These are phyloP conservation scores for Cladosporium velox DNA, from an alignment of 2,329 filamentous ascomycete genomes.

Conservation along the genomic window DNA sequence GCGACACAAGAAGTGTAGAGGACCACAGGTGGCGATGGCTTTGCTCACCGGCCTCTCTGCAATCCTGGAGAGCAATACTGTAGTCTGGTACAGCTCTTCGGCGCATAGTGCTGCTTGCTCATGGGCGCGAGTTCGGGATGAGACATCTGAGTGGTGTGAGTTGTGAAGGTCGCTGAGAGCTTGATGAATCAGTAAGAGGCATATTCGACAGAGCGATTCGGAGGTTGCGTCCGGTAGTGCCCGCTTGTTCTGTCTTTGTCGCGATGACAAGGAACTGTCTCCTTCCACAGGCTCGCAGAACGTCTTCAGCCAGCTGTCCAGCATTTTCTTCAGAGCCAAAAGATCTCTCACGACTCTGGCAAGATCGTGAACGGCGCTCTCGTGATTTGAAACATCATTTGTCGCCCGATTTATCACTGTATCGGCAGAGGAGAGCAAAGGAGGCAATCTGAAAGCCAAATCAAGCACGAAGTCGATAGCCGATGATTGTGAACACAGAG, in stretches of 20 bases:
- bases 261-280: background rate
- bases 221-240: conserved; percentile 4
- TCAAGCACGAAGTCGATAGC: conserved; percentile 10
- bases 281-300: background rate
- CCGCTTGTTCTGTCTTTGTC: background rate
- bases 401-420: background rate
- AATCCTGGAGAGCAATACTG: background rate
- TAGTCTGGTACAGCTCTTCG: background rate
- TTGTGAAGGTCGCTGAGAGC: background rate
- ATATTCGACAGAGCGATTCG: conserved; percentile 7
- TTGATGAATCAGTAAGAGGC: conserved; percentile 6
- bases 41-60: conserved; percentile 11
- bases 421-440: conserved; percentile 2
- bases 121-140: background rate
- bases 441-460: conserved; percentile 3
- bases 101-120: background rate
- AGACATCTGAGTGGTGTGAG: background rate
- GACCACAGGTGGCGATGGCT: background rate
- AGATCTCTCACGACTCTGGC: background rate
- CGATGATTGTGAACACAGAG: background rate
- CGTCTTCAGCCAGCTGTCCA: conserved; percentile 4
- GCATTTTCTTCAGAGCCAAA: background rate
- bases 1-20: conserved; percentile 1
- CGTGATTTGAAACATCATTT: background rate
- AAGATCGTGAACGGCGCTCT: background rate